Evolutionary conservation across 768 basidiomycete genomes (phyloP).

Genomic region (Mycena metata): DNA sequence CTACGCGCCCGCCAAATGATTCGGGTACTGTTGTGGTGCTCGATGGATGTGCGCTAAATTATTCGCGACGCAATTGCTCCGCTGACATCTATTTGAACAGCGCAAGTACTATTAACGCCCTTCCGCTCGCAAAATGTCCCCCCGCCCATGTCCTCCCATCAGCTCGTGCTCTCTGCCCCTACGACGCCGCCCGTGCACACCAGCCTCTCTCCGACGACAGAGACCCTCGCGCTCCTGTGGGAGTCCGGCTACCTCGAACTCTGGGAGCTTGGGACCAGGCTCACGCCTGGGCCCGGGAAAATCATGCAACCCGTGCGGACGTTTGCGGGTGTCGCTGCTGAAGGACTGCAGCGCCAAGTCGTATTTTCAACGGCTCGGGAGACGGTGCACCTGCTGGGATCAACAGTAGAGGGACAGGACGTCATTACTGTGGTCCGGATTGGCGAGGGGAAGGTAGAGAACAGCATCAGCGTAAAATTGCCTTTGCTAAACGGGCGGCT

Average conservation of each 20-base stretch:
- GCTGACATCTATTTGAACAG: slow-evolving; percentile 54
- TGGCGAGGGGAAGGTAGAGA: slow-evolving; percentile 35
- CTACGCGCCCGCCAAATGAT: slow-evolving; percentile 71
- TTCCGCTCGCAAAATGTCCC: slow-evolving; percentile 95
- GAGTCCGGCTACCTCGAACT: slow-evolving; percentile 76
- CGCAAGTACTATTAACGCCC: slow-evolving; percentile 84
- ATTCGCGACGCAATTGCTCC: not conserved
- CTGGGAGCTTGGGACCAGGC: slow-evolving; percentile 76
- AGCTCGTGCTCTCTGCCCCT: slow-evolving; percentile 49
- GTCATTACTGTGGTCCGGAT: slow-evolving; percentile 47
- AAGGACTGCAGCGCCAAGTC: slow-evolving; percentile 45
- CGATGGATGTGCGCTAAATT: slow-evolving; percentile 80
- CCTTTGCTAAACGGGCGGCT: slow-evolving; percentile 64
- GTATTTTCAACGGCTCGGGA: slow-evolving; percentile 1
- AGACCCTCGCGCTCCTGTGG: slow-evolving; percentile 78
- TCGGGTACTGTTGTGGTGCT: slow-evolving; percentile 91
- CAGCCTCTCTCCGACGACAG: slow-evolving; percentile 68
- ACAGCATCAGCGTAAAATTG: slow-evolving; percentile 44
- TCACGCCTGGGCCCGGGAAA: slow-evolving; percentile 68
- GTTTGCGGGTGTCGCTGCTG: slow-evolving; percentile 51
- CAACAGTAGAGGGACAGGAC: slow-evolving; percentile 49
- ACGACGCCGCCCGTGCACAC: slow-evolving; percentile 68
- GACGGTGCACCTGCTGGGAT: slow-evolving; percentile 57
- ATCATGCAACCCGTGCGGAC: slow-evolving; percentile 66
- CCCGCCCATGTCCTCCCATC: slow-evolving; percentile 94